A percentile compares a stretch with the other conserved stretches of the same genome.
Evolutionary conservation across 495 filamentous ascomycete species (phyloP).

Genomic region (Pyrenula aspistea): DNA sequence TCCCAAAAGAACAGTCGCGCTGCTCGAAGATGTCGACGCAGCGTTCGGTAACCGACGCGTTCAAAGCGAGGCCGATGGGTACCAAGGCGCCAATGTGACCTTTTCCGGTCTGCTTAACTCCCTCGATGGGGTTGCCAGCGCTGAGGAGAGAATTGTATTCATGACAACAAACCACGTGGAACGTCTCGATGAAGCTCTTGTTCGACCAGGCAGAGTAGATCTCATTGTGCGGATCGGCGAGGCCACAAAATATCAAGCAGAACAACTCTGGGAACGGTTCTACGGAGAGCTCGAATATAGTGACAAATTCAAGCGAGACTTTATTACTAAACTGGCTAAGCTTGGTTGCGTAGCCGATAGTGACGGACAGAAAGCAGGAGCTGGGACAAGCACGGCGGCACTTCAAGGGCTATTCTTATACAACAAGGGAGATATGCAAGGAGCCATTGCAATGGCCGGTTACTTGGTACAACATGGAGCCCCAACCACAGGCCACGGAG

Average conservation of each 20-base stretch:
- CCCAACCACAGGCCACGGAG: slow-evolving; percentile 31
- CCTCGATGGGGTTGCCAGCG: slow-evolving; percentile 87
- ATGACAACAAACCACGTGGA: slow-evolving; percentile 93
- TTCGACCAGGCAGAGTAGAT: slow-evolving; percentile 85
- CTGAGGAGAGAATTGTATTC: slow-evolving; percentile 86
- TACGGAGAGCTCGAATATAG: slow-evolving; percentile 70
- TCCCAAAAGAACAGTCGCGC: slow-evolving; percentile 70
- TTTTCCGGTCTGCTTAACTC: slow-evolving; percentile 93
- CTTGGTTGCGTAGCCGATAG: slow-evolving; percentile 41
- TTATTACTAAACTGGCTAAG: slow-evolving; percentile 35
- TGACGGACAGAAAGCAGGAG: slow-evolving; percentile 23
- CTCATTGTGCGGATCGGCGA: slow-evolving; percentile 85
- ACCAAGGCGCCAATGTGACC: slow-evolving; percentile 80
- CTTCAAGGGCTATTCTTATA: slow-evolving; percentile 90
- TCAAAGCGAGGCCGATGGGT: slow-evolving; percentile 71
- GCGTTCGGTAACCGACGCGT: slow-evolving; percentile 70
- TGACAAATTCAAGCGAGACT: slow-evolving; percentile 32
- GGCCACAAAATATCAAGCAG: slow-evolving; percentile 74
- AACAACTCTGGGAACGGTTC: slow-evolving; percentile 85
- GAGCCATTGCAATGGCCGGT: slow-evolving; percentile 70
- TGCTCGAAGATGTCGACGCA: slow-evolving; percentile 92
- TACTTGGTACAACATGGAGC: slow-evolving; percentile 35
- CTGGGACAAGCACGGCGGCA: slow-evolving; percentile 69
- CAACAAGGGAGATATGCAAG: slow-evolving; percentile 81
- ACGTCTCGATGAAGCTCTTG: slow-evolving; percentile 74